A percentile compares a stretch with the other conserved stretches of the same genome.
Conservation (phyloP, 2,329 filamentous ascomycete species). For the Pyricularia grisea region DNA sequence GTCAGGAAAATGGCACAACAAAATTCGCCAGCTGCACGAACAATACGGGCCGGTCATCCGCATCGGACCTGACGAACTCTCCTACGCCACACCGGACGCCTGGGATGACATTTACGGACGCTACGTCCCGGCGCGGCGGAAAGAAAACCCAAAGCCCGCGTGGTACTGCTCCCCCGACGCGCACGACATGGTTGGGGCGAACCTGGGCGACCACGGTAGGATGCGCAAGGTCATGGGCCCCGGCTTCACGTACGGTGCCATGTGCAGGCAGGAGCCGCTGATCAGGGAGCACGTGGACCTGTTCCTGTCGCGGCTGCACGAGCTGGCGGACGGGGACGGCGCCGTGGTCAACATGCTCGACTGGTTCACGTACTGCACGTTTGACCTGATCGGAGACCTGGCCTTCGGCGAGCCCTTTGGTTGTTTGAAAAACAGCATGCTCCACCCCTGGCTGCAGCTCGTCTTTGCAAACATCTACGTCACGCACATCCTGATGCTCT, state of each 20-base stretch:
- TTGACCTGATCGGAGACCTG: background rate
- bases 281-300: no score
- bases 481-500: background rate
- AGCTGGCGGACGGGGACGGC: no score
- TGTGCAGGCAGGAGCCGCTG: no score
- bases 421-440: conserved; percentile 15
- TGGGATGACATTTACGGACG: no score
- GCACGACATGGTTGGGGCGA: conserved; percentile 6
- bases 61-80: no score
- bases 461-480: background rate
- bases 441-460: background rate
- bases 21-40: no score
- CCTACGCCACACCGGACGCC: no score
- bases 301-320: no score
- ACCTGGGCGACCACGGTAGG: background rate
- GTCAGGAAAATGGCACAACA: no score
- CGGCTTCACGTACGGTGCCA: background rate
- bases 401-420: conserved; percentile 18
- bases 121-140: background rate
- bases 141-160: background rate
- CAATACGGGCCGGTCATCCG: no score
- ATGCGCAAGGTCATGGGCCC: background rate
- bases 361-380: background rate
- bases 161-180: background rate
- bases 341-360: background rate